These are phyloP conservation scores for Plasmodium falciparum DNA, from an alignment of 169 alveolate species.

Conservation along the genomic window DNA sequence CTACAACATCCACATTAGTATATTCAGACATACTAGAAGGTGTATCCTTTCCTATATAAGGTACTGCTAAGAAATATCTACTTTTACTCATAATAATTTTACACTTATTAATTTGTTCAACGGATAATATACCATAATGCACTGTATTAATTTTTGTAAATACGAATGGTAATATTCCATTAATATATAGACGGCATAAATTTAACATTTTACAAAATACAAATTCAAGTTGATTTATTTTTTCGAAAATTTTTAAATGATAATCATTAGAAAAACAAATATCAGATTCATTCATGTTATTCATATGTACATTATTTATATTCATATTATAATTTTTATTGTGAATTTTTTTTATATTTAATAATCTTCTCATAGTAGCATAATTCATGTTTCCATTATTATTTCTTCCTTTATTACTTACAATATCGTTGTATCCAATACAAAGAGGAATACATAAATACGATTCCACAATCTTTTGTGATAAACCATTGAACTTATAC, in stretches of 20 bases:
- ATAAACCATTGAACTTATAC: slow-evolving; percentile 48
- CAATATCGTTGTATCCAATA: slow-evolving; percentile 58
- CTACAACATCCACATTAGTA: slow-evolving; percentile 94
- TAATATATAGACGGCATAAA: slow-evolving; percentile 90
- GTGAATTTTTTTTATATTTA: slow-evolving; percentile 44
- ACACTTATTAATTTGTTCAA: slow-evolving; percentile 73
- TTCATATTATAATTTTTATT: slow-evolving; percentile 29
- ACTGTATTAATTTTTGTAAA: slow-evolving; percentile 89
- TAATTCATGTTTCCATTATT: slow-evolving; percentile 34
- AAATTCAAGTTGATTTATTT: slow-evolving; percentile 76
- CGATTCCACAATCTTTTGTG: slow-evolving; percentile 58
- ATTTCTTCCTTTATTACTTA: slow-evolving; percentile 2
- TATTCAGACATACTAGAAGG: slow-evolving; percentile 93
- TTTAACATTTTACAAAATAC: slow-evolving; percentile 85
- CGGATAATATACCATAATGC: slow-evolving; percentile 85
- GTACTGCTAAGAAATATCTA: slow-evolving; percentile 93
- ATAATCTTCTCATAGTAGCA: slow-evolving; percentile 66
- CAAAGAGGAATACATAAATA: slow-evolving; percentile 69
- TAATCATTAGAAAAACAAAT: slow-evolving; percentile 67
- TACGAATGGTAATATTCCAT: slow-evolving; percentile 90
- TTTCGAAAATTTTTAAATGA: slow-evolving; percentile 63
- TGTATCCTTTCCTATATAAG: slow-evolving; percentile 94
- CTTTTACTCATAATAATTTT: slow-evolving; percentile 78
- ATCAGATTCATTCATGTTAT: not conserved
- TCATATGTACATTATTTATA: slow-evolving; percentile 9